phyloP scores from a whole-genome alignment of 352 stramenopile genomes.

The Chrysophaeum taylorii region DNA sequence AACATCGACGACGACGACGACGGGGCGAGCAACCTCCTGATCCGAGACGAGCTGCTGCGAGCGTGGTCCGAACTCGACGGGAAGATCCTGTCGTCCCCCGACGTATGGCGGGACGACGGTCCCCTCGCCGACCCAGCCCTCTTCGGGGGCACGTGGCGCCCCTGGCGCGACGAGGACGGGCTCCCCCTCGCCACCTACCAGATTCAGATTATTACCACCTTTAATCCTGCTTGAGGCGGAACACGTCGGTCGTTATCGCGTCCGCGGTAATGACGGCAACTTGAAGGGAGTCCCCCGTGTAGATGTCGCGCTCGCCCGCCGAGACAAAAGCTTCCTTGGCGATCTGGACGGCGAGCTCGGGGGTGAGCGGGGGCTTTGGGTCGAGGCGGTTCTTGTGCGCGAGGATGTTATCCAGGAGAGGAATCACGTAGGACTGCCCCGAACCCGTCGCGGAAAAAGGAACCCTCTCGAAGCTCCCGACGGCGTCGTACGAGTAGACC shows the following conservation, averaged over 20 bases:
- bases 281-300: conserved; percentile 92
- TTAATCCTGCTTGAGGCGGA: conserved; percentile 90
- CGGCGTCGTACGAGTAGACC: conserved; percentile 96
- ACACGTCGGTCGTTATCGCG: conserved; percentile 75
- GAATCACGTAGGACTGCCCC: conserved; percentile 91
- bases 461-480: conserved; percentile 78
- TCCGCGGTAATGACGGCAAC: conserved; percentile 90
- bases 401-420: conserved; percentile 94
- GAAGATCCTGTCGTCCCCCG: conserved; percentile 9
- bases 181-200: too few species aligned
- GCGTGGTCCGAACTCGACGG: conserved; percentile 10
- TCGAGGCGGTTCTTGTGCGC: conserved; percentile 80
- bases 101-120: conserved; percentile 28
- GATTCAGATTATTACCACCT: not conserved
- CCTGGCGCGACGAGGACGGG: conserved; percentile 32
- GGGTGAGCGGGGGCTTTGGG: conserved; percentile 71
- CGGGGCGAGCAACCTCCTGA: conserved; percentile 9
- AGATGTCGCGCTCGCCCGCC: conserved; percentile 96
- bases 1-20: too few species aligned
- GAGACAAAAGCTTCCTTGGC: conserved; percentile 98
- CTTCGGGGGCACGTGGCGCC: conserved; percentile 23
- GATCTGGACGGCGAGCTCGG: conserved; percentile 89
- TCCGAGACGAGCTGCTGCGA: not conserved
- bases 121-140: conserved; percentile 26
- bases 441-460: conserved; percentile 64